Evolutionary conservation across 2,329 filamentous ascomycete species (phyloP), one percentile per base, ranked within the genome.

Genomic region (Albifimbria verrucaria): DNA sequence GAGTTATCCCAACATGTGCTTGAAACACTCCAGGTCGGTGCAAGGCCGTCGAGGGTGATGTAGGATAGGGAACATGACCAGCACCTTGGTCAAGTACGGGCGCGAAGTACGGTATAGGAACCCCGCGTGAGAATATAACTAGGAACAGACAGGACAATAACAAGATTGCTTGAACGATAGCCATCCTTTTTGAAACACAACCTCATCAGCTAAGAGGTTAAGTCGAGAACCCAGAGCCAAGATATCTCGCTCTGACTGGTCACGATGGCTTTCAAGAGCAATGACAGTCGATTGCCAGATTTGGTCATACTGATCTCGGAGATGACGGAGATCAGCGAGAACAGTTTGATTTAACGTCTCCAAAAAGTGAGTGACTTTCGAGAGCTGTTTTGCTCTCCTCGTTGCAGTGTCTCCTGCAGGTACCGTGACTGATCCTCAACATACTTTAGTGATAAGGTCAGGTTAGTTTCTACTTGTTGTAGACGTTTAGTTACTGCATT

Each of bases 231-330:
- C 90, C 50, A 97, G 79, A 3, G 92, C 92, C 42, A 92, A 79
- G 55, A 96, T 87, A 66, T 97, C 92, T 52, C 85, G 81, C 64
- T 92, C 85, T 17, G 90, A 90, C 60, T 91, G 87, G 65, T 96
- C 89, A 42, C 91, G 86, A 68, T 97, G 93, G 42, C 86, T 87
- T 67, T 97, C 92, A 15, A 97, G 82, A 25, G 95, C 92, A 52
- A 96, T 87, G 21, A 97, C 88, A 11, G 95, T 97, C 20, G 89
- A 93, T 70, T 96, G 92, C 92, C 93, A 97, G 12, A 97, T 86
- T 65, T 97, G 90, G 66, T 97, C 93, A 69, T 97, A 97, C 68
- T 97, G 89, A 54, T 87, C 84, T 50, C 90, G 83, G 57, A 94
- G 88, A 48, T 81, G 84, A 56, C 84, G 84, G 32, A 96, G 77